These are phyloP conservation scores for Polytrichum formosum DNA, from an alignment of 225 moss, liverwort and hornwort species.

Conservation along the genomic window DNA sequence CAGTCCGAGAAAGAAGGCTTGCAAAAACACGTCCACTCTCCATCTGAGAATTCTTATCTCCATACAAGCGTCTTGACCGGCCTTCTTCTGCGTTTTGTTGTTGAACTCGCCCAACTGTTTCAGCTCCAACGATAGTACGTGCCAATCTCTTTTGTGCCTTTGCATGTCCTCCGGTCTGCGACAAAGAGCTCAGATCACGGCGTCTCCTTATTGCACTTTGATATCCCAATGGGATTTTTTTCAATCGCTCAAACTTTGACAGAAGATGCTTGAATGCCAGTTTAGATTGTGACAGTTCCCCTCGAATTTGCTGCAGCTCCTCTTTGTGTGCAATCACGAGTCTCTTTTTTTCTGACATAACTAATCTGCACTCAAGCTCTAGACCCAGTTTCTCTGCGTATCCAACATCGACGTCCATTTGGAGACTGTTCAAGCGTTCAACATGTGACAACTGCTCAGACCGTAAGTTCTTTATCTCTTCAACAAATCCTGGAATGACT, in stretches of 20 bases:
- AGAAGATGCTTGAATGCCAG: too few species aligned
- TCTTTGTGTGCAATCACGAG: too few species aligned
- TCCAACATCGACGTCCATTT: neutral
- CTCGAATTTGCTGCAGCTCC: too few species aligned
- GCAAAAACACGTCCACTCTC: slow-evolving; percentile 1
- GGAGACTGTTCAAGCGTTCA: neutral
- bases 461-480: neutral
- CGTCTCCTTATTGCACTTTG: neutral
- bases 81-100: too few species aligned
- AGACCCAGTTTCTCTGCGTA: neutral
- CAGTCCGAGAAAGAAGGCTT: neutral
- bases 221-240: neutral
- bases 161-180: neutral
- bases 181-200: neutral
- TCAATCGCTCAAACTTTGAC: too few species aligned
- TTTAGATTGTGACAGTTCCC: too few species aligned
- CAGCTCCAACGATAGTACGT: neutral
- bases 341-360: too few species aligned
- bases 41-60: neutral
- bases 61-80: too few species aligned
- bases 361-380: too few species aligned
- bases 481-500: neutral
- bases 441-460: neutral
- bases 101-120: too few species aligned
- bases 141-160: neutral